Base-by-base conservation (phyloP, 805 yeast genomes). In the Lipomyces orientalis region DNA sequence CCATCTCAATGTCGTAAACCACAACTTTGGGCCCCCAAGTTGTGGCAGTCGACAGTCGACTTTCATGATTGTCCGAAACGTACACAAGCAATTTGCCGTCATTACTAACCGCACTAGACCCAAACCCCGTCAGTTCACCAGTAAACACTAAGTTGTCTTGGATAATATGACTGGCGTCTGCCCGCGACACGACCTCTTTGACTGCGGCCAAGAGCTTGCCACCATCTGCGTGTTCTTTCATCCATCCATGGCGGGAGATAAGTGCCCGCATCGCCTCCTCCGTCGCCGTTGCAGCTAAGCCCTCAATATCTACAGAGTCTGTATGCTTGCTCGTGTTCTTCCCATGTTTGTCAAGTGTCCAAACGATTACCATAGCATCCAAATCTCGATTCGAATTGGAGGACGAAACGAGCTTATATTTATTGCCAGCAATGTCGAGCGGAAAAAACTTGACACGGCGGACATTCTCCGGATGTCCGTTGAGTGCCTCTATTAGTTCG, bases 71-170 rank as follows among this genome's bases (percentile, higher is more conserved):
- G 55, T 51, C 31, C 22, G 2, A 14, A 22, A 51, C 14, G 0
- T 51, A 51, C 16, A 51, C 55, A 22, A 51, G 55, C 31, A 51
- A 29, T 29, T 22, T 51, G 55, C 55, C 55, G 31, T 51, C 55
- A 51, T 29, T 6, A 51, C 31, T 51, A 51, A 51, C 12, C 14
- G 31, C 31, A 12, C 31, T n/a, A 14, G 55, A 51, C 22, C 55
- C 55, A 22, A 22, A 10, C 14, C 22, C 39, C 2, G 39, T 51
- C 55, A 29, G 55, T 6, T 29, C 55, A 8, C 55, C 55, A 12
- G 31, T 10, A 51, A 51, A 1, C 22, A 51, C 55, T 51, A 29
- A 22, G 31, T 51, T 14, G 19, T 51, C 3, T 29, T 29, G 55
- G 16, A 35, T 0, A 10, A 10, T 12, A 35, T 12, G 39, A 35